Evolutionary conservation across 2,329 filamentous ascomycete genomes (phyloP).

Genomic region (Juglanconis juglandina): DNA sequence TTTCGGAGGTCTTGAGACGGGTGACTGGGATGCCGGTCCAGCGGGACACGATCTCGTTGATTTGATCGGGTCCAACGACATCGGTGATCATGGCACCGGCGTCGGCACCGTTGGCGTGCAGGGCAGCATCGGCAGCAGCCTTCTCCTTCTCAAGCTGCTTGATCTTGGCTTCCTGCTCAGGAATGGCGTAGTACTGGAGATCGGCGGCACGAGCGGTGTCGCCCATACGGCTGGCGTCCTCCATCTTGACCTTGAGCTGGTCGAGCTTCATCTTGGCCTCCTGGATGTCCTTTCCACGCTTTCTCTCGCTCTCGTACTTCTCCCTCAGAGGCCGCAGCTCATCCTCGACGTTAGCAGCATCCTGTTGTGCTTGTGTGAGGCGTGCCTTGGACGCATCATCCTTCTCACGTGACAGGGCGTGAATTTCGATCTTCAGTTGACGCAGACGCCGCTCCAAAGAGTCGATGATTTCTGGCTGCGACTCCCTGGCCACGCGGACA

Average conservation of each 20-base stretch:
- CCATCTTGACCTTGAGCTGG: slow-evolving; percentile 82
- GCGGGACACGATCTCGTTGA: slow-evolving; percentile 95
- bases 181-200: slow-evolving; percentile 95
- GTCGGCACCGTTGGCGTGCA: slow-evolving; percentile 55
- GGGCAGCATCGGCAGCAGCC: slow-evolving; percentile 68
- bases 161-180: slow-evolving; percentile 81
- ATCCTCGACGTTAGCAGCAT: slow-evolving; percentile 91
- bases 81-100: slow-evolving; percentile 81
- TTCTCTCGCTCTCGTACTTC: slow-evolving; percentile 93
- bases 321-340: slow-evolving; percentile 87
- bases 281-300: slow-evolving; percentile 86
- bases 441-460: slow-evolving; percentile 85
- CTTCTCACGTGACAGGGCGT: slow-evolving; percentile 88
- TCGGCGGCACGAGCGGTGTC: slow-evolving; percentile 88
- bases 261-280: slow-evolving; percentile 95
- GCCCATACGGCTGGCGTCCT: slow-evolving; percentile 84
- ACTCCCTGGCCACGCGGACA: slow-evolving; percentile 93
- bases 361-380: slow-evolving; percentile 77
- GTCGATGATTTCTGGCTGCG: slow-evolving; percentile 92
- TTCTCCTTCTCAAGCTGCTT: slow-evolving; percentile 78
- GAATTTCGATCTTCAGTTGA: slow-evolving; percentile 95
- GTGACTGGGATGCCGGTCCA: slow-evolving; percentile 99
- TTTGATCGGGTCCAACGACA: slow-evolving; percentile 92
- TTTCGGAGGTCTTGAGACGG: slow-evolving; percentile 88
- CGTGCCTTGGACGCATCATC: slow-evolving; percentile 87